Conservation (phyloP, 139 green algal species). For the Medakamo hakoo region DNA sequence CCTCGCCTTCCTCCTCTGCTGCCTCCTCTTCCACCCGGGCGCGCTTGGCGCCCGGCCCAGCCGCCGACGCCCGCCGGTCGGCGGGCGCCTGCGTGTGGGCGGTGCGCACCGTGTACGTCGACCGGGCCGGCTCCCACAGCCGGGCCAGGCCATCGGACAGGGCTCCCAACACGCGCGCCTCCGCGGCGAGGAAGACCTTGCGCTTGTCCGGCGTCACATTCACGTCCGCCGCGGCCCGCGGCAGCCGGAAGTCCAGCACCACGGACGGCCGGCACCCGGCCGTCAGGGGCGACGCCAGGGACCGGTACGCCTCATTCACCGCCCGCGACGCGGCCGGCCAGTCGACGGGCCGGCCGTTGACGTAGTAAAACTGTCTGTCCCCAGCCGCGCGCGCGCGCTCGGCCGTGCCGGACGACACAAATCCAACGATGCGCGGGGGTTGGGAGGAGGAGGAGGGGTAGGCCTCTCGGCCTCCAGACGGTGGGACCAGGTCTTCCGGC, state of each 20-base stretch:
- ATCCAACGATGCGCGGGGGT: too few species aligned
- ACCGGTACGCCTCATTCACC: constrained; percentile 58
- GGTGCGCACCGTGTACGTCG: constrained; percentile 36
- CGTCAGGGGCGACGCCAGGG: constrained; percentile 18
- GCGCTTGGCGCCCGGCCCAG: background rate
- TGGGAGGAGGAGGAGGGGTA: too few species aligned
- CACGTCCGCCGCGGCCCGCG: constrained; percentile 50
- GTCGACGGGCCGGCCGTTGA: constrained; percentile 89
- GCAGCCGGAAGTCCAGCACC: constrained; percentile 49
- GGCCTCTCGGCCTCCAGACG: too few species aligned
- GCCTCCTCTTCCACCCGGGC: background rate
- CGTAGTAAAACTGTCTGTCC: constrained; percentile 78
- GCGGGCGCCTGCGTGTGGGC: background rate
- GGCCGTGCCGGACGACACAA: constrained; percentile 32
- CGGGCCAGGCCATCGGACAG: constrained; percentile 28
- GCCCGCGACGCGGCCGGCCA: constrained; percentile 44
- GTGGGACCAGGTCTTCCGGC: background rate
- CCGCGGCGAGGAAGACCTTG: constrained; percentile 52
- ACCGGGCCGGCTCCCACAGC: constrained; percentile 35
- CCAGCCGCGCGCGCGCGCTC: constrained; percentile 3
- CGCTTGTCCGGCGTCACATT: constrained; percentile 97
- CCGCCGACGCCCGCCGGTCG: background rate
- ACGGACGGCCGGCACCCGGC: constrained; percentile 31
- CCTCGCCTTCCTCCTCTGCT: constrained; percentile 7
- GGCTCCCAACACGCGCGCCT: constrained; percentile 27